Base-by-base conservation (phyloP, 192 early-diverging fungal species). In the Dissophora globulifera region DNA sequence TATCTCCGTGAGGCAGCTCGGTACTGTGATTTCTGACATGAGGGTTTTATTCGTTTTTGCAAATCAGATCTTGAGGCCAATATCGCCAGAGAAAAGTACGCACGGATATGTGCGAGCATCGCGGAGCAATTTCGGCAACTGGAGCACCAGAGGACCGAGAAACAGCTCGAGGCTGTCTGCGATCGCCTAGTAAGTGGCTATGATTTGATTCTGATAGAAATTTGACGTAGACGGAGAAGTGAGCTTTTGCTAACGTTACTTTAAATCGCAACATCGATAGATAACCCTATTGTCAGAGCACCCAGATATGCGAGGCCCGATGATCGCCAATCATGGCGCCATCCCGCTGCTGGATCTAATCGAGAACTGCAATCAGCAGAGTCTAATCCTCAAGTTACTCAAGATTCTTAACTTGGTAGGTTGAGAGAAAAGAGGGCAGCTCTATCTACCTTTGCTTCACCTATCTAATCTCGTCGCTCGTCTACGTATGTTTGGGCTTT, bases 1-100 rank as follows among this genome's bases (percentile, higher is more conserved):
- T n/a, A n/a, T n/a, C n/a, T n/a, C n/a, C n/a, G n/a, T n/a, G n/a
- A n/a, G n/a, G n/a, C n/a, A n/a, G n/a, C n/a, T n/a, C n/a, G n/a
- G n/a, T n/a, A n/a, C n/a, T n/a, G n/a, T n/a, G n/a, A n/a, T n/a
- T n/a, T n/a, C n/a, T 38, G 35, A 38, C 35, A 38, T 13, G 35
- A 9, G 35, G 35, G 6, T 38, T 38, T 45, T 17, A n/a, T 17
- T 45, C 15, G 4, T 9, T 25, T 27, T 8, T 65, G n/a, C n/a
- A n/a, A n/a, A n/a, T n/a, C n/a, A 75, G 83, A 85, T 59, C 49
- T 85, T 16, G 69, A 84, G 49, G 83, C 82, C 17, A 78, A 83
- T 47, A 78, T 80, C 38, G 82, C 81, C 2, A 62, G 71, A 20
- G 83, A 84, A 53, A 79, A 82, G 26, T 72, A 75, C 48, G 81